Percentiles rank a stretch among this genome's conserved stretches.
These are phyloP conservation scores for Arachnomyces sp. DNA, from an alignment of 2,329 filamentous ascomycete species.

Conservation along the genomic window DNA sequence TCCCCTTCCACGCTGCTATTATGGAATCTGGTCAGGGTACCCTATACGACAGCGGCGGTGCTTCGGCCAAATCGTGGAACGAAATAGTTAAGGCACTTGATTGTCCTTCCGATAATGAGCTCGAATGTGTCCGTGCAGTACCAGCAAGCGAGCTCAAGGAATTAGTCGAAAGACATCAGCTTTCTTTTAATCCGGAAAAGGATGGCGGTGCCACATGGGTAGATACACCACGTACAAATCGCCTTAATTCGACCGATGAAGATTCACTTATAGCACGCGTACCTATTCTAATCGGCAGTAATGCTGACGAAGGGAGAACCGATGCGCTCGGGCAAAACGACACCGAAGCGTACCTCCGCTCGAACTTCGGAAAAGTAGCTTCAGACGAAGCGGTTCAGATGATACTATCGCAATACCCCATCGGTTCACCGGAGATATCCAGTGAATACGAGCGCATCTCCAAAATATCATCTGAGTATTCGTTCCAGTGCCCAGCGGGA, in stretches of 20 bases:
- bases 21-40: conserved; percentile 18
- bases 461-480: conserved; percentile 15
- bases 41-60: neutral
- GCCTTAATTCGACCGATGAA: conserved; percentile 2
- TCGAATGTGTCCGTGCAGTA: conserved; percentile 15
- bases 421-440: conserved; percentile 8
- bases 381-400: conserved; percentile 2
- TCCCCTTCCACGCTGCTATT: conserved; percentile 23
- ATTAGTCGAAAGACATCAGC: conserved; percentile 11
- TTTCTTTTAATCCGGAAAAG: conserved; percentile 11
- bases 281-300: conserved; percentile 20
- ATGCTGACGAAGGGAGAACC: conserved; percentile 17
- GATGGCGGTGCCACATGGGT: conserved; percentile 33
- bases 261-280: conserved; percentile 14
- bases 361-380: conserved; percentile 1
- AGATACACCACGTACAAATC: conserved; percentile 20
- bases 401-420: conserved; percentile 9
- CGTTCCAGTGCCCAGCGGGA: conserved; percentile 15
- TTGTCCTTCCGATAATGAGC: conserved; percentile 6
- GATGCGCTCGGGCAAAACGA: conserved; percentile 13
- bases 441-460: conserved; percentile 9
- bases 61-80: conserved; percentile 7
- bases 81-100: conserved; percentile 7
- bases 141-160: conserved; percentile 13
- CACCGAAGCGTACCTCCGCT: conserved; percentile 5